A percentile compares a stretch with the other conserved stretches of the same genome.
Evolutionary conservation across 306 rosid genomes (phyloP).

Genomic region (Nissolia schottii): DNA sequence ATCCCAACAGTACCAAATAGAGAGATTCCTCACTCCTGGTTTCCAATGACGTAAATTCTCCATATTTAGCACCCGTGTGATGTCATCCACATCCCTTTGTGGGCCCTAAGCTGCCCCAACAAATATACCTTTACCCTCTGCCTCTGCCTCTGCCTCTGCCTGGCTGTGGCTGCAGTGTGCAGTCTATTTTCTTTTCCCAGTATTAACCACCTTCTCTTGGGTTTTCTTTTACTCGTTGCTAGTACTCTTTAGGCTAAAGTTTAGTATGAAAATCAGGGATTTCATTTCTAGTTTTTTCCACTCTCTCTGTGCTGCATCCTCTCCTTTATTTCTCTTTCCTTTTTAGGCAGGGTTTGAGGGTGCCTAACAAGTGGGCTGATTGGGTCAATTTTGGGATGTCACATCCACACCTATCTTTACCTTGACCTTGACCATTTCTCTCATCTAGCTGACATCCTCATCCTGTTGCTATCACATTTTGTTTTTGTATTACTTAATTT

Average conservation of each 20-base stretch:
- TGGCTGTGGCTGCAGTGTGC: too few species aligned
- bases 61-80: slow-evolving; percentile 32
- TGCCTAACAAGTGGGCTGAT: slow-evolving; percentile 48
- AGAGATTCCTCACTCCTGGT: slow-evolving; percentile 47
- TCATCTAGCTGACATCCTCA: background rate
- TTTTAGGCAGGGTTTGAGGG: slow-evolving; percentile 29
- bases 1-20: slow-evolving; percentile 65
- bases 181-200: slow-evolving; percentile 36
- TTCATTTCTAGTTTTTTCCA: slow-evolving; percentile 14
- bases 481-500: too few species aligned
- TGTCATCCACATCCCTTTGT: slow-evolving; percentile 29
- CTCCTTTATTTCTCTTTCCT: slow-evolving; percentile 24
- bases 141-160: slow-evolving; percentile 22
- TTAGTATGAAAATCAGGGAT: slow-evolving; percentile 89
- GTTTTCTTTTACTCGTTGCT: slow-evolving; percentile 21
- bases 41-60: slow-evolving; percentile 43
- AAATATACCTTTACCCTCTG: too few species aligned
- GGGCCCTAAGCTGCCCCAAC: too few species aligned
- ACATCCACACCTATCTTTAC: slow-evolving; percentile 64
- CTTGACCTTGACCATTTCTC: background rate
- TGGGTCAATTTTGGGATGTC: slow-evolving; percentile 56
- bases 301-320: background rate
- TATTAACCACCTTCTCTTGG: slow-evolving; percentile 17
- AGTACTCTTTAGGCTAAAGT: slow-evolving; percentile 36
- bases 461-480: background rate